phyloP scores from a whole-genome alignment of 441 rosid species.

The Dalechampia spathulata region DNA sequence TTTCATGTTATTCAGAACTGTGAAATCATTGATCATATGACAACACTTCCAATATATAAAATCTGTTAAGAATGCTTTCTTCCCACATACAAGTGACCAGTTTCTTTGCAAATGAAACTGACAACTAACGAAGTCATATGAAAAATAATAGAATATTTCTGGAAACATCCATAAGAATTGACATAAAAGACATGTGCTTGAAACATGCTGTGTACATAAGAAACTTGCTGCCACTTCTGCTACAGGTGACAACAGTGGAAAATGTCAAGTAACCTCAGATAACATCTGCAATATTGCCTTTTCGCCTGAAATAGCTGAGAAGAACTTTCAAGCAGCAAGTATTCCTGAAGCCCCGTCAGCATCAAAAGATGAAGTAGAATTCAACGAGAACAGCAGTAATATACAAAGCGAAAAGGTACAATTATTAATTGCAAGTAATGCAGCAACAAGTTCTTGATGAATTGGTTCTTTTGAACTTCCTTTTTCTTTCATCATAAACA shows the following conservation, averaged over 20 bases:
- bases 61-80: too few relatives aligned
- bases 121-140: too few relatives aligned
- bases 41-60: background rate
- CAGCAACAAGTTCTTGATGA: background rate
- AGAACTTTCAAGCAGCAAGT: constrained; percentile 8
- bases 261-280: constrained; percentile 3
- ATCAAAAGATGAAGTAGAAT: constrained; percentile 17
- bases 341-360: constrained; percentile 10
- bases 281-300: constrained; percentile 4
- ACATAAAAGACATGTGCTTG: too few relatives aligned
- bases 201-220: too few relatives aligned
- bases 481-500: background rate
- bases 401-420: constrained; percentile 16
- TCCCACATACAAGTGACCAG: too few relatives aligned
- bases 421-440: background rate
- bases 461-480: background rate
- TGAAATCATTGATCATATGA: too few relatives aligned
- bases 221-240: constrained; percentile 8
- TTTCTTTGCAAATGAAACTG: too few relatives aligned
- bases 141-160: background rate
- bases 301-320: constrained; percentile 8
- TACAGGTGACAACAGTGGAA: constrained; percentile 17
- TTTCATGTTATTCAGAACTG: too few relatives aligned
- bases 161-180: too few relatives aligned
- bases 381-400: background rate